Evolutionary conservation across 192 early-diverging fungal genomes (phyloP).

Genomic region (Coemansia sp.): DNA sequence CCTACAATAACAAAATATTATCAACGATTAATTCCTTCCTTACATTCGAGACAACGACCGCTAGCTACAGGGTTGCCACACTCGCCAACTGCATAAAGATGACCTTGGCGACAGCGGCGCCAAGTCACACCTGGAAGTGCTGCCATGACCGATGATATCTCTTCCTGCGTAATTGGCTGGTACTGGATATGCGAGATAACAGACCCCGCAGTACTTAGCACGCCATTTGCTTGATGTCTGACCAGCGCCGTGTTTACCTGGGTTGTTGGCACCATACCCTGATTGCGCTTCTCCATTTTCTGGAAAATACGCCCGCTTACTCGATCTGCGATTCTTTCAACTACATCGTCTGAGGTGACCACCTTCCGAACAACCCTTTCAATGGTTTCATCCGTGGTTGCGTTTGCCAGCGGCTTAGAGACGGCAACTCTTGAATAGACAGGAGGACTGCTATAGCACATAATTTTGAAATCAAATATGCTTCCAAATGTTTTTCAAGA

Average conservation of each 20-base stretch:
- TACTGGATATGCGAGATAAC: conserved; percentile 6
- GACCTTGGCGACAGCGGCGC: conserved; percentile 19
- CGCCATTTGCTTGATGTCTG: no score
- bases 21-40: conserved; percentile 6
- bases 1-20: not conserved
- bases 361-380: no score
- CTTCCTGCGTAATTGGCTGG: conserved; percentile 16
- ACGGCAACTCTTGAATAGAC: no score
- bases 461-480: no score
- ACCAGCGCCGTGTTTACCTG: not conserved
- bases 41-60: conserved; percentile 36
- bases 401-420: no score
- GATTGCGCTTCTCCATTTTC: not conserved
- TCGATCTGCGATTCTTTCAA: not conserved
- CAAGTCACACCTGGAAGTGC: conserved; percentile 28
- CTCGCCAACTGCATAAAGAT: conserved; percentile 40
- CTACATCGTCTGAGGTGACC: not conserved
- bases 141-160: conserved; percentile 25
- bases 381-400: no score
- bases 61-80: conserved; percentile 21
- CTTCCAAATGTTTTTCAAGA: no score
- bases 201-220: no score
- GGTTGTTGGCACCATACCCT: not conserved
- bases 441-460: no score
- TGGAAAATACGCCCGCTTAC: not conserved